These are phyloP conservation scores for Aureobasidium sp. DNA, from an alignment of 2,329 filamentous ascomycete genomes.

Conservation along the genomic window DNA sequence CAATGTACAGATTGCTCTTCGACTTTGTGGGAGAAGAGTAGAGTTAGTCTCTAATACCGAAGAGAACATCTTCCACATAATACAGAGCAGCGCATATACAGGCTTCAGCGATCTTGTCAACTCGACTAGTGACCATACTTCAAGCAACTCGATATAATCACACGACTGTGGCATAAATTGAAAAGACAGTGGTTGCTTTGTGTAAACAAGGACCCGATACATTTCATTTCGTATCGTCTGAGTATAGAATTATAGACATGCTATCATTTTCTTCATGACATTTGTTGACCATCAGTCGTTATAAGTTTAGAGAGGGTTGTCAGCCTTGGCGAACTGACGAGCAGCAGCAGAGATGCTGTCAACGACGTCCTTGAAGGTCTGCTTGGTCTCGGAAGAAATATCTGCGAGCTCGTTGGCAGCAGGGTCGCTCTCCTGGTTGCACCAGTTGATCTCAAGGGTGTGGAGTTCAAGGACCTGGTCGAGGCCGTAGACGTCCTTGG, in stretches of 20 bases:
- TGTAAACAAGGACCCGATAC: background rate
- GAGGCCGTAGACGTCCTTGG: constrained; percentile 33
- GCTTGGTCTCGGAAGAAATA: constrained; percentile 33
- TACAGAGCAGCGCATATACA: no score
- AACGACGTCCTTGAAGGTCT: constrained; percentile 35
- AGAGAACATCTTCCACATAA: no score
- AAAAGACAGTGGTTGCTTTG: background rate
- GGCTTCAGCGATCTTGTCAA: no score
- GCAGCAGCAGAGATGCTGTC: constrained; percentile 35
- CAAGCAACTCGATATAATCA: background rate
- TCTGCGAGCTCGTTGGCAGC: constrained; percentile 26
- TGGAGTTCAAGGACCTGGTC: constrained; percentile 34
- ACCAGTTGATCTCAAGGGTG: constrained; percentile 37
- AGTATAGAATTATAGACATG: background rate
- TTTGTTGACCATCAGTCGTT: background rate
- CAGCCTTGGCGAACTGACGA: constrained; percentile 34
- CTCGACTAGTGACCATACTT: no score
- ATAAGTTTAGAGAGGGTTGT: constrained; percentile 20
- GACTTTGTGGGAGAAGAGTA: no score
- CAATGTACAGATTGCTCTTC: no score
- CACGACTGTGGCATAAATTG: background rate
- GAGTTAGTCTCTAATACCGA: no score
- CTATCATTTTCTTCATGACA: background rate
- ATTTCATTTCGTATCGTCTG: background rate
- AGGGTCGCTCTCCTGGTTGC: constrained; percentile 32